These are phyloP conservation scores for Mycena amicta DNA, from an alignment of 768 basidiomycete genomes.

Conservation along the genomic window DNA sequence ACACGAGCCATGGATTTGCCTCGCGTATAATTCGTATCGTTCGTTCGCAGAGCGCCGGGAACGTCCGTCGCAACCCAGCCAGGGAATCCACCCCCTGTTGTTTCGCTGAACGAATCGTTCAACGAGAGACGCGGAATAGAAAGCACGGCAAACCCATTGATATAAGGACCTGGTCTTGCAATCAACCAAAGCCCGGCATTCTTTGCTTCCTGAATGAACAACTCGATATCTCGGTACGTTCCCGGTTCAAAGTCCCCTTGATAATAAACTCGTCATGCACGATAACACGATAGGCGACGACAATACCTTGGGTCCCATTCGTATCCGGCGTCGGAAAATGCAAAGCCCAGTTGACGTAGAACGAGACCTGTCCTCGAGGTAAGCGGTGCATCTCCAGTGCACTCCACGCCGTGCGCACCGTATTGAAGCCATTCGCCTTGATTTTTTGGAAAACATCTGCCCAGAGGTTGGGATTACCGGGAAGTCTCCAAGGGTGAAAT, in stretches of 20 bases:
- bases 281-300: no score
- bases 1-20: slow-evolving; percentile 26
- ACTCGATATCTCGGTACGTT: slow-evolving; percentile 54
- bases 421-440: slow-evolving; percentile 63
- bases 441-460: slow-evolving; percentile 64
- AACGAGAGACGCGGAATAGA: background rate
- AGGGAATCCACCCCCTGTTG: slow-evolving; percentile 59
- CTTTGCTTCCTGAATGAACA: slow-evolving; percentile 54
- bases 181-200: slow-evolving; percentile 59
- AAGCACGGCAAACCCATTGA: slow-evolving; percentile 37
- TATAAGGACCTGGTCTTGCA: slow-evolving; percentile 56
- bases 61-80: slow-evolving; percentile 63
- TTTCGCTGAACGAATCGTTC: slow-evolving; percentile 27
- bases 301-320: slow-evolving; percentile 38
- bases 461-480: slow-evolving; percentile 55
- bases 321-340: slow-evolving; percentile 52
- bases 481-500: slow-evolving; percentile 61
- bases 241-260: slow-evolving; percentile 45
- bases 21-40: slow-evolving; percentile 50
- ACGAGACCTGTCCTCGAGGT: slow-evolving; percentile 39
- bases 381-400: background rate
- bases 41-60: slow-evolving; percentile 41
- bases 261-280: no score
- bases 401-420: slow-evolving; percentile 25
- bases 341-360: slow-evolving; percentile 62